These are phyloP conservation scores for Aspergillus pseudoviridinutans DNA, from an alignment of 2,329 filamentous ascomycete genomes.

Conservation along the genomic window DNA sequence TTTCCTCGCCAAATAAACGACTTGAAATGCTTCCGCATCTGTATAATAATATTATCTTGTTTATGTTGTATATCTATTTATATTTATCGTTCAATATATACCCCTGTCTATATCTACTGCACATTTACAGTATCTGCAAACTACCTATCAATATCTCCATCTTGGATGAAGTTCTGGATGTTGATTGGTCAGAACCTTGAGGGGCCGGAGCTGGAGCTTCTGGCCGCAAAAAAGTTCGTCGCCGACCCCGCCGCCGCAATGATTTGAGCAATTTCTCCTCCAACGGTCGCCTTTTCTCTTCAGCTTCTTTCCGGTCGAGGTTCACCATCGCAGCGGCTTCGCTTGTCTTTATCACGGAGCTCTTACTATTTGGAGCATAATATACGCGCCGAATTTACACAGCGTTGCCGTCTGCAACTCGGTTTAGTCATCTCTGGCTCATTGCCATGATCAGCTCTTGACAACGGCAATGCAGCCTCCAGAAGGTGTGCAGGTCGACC, in stretches of 20 bases:
- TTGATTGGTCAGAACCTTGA: conserved; percentile 16
- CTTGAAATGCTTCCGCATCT: neutral
- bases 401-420: conserved; percentile 1
- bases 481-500: conserved; percentile 45
- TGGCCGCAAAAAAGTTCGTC: conserved; percentile 23
- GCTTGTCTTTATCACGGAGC: neutral
- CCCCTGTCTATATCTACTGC: neutral
- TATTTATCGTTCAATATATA: neutral
- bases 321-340: neutral
- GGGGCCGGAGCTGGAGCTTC: conserved; percentile 11
- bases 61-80: neutral
- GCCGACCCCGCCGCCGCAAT: conserved; percentile 22
- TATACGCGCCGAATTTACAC: neutral
- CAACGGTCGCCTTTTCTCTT: conserved; percentile 3
- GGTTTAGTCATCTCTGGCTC: conserved; percentile 22
- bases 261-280: conserved; percentile 16
- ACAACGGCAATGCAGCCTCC: conserved; percentile 38
- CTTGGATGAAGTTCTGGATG: neutral
- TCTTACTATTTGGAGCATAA: neutral
- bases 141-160: neutral
- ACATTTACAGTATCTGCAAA: neutral
- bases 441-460: conserved; percentile 36
- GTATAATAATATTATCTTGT: conserved; percentile 1
- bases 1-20: conserved; percentile 71
- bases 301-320: neutral